Percentiles rank a stretch among this genome's conserved stretches.
These are phyloP conservation scores for Pelagomonas calceolata DNA, from an alignment of 108 stramenopile species.

Conservation along the genomic window DNA sequence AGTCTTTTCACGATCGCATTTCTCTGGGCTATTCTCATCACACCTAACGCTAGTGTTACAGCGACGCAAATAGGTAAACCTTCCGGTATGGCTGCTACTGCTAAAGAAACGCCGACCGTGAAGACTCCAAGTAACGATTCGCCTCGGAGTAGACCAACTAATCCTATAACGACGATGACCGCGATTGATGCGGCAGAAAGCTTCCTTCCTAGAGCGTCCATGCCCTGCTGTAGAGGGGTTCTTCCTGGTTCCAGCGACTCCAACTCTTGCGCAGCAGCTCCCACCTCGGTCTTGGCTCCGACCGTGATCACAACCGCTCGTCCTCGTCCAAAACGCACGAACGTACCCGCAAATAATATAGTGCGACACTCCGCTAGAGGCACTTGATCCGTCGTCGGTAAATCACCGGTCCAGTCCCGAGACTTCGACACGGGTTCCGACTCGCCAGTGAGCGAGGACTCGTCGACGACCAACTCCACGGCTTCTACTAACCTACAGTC, in stretches of 20 bases:
- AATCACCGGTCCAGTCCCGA: conserved; percentile 23
- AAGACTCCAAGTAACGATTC: conserved; percentile 69
- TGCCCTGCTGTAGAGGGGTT: conserved; percentile 83
- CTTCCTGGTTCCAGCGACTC: conserved; percentile 57
- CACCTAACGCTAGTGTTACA: conserved; percentile 80
- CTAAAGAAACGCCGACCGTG: conserved; percentile 89
- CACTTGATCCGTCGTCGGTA: conserved; percentile 30
- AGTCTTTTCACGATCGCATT: conserved; percentile 86
- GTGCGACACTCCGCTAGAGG: conserved; percentile 77
- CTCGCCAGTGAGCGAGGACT: conserved; percentile 81
- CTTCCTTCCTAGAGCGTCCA: conserved; percentile 82
- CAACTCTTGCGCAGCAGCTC: conserved; percentile 72
- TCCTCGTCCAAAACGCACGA: conserved; percentile 75
- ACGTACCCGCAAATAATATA: conserved; percentile 82
- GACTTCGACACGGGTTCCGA: conserved; percentile 67
- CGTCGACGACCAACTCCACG: conserved; percentile 66
- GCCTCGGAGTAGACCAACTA: conserved; percentile 66
- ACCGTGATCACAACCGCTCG: conserved; percentile 75
- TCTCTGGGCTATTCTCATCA: conserved; percentile 71
- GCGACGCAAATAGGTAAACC: conserved; percentile 80
- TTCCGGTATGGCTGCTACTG: conserved; percentile 94
- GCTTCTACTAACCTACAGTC: conserved; percentile 75
- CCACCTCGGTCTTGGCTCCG: conserved; percentile 77
- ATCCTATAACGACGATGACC: conserved; percentile 70
- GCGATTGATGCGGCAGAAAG: conserved; percentile 62